A percentile compares a stretch with the other conserved stretches of the same genome.
These are phyloP conservation scores for Fusarium fracticaudum DNA, from an alignment of 2,329 filamentous ascomycete species.

Conservation along the genomic window DNA sequence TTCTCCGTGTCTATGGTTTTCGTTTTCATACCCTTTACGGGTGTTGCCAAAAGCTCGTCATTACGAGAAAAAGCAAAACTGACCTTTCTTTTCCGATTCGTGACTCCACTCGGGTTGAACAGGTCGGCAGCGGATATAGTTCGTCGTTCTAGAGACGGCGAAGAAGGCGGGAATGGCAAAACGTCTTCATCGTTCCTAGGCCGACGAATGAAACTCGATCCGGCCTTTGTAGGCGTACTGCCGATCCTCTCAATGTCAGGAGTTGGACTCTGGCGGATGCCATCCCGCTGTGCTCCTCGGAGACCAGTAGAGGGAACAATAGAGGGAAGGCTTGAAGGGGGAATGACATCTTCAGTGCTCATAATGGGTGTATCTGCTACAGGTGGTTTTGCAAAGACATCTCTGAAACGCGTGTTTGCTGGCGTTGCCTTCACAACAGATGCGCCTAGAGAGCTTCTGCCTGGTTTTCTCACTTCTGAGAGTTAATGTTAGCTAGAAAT, in stretches of 20 bases:
- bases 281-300: constrained; percentile 45
- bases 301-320: constrained; percentile 55
- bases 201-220: constrained; percentile 45
- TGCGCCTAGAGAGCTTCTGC: constrained; percentile 49
- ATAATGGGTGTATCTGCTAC: constrained; percentile 30
- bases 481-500: constrained; percentile 43
- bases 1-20: constrained; percentile 16
- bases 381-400: constrained; percentile 54
- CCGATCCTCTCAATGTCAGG: constrained; percentile 45
- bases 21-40: constrained; percentile 47
- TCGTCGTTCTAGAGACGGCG: constrained; percentile 46
- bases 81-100: constrained; percentile 28
- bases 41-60: constrained; percentile 50
- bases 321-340: constrained; percentile 51
- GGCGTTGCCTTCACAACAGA: constrained; percentile 67
- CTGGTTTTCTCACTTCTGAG: constrained; percentile 63
- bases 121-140: constrained; percentile 19
- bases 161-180: constrained; percentile 49
- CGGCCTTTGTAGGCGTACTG: constrained; percentile 45
- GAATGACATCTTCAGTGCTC: constrained; percentile 46
- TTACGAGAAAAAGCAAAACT: constrained; percentile 22
- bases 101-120: constrained; percentile 18
- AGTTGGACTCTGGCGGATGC: constrained; percentile 44
- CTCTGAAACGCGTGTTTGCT: constrained; percentile 63
- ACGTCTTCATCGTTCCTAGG: constrained; percentile 37